Conservation (phyloP, 2,329 filamentous ascomycete species). For the Phoma sp. region DNA sequence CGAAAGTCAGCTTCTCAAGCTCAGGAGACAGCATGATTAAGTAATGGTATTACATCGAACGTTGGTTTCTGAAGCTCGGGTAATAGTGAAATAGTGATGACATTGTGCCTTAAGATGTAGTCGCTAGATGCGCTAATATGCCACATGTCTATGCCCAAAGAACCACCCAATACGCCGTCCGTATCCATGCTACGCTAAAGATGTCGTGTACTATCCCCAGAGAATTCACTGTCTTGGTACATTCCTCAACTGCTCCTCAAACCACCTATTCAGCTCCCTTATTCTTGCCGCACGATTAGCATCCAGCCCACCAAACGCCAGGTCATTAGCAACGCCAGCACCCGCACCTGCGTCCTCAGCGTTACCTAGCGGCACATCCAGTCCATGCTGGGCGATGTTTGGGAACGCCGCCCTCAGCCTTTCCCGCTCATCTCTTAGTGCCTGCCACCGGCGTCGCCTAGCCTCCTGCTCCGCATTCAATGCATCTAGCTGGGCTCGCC, state of each 20-base stretch:
- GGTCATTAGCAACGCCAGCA: neutral
- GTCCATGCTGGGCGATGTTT: no score
- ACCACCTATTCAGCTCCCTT: neutral
- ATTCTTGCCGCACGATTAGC: neutral
- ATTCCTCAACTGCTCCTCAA: neutral
- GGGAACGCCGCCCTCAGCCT: no score
- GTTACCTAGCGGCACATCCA: neutral
- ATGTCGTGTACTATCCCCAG: neutral
- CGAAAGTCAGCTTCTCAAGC: slow-evolving; percentile 22
- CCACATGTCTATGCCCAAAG: neutral
- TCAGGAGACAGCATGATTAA: slow-evolving; percentile 14
- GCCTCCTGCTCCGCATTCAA: neutral
- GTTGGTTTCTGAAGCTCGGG: no score
- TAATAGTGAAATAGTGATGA: no score
- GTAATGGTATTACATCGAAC: neutral
- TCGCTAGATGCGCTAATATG: neutral
- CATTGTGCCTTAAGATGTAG: no score
- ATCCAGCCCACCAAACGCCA: neutral
- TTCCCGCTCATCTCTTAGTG: no score
- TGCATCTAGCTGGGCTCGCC: neutral
- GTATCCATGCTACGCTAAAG: neutral
- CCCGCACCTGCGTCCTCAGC: neutral
- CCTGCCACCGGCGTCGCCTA: neutral
- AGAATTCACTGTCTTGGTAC: neutral
- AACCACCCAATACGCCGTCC: neutral